These are phyloP conservation scores for Leptographium procerum DNA, from an alignment of 2,329 filamentous ascomycete genomes.

Conservation along the genomic window DNA sequence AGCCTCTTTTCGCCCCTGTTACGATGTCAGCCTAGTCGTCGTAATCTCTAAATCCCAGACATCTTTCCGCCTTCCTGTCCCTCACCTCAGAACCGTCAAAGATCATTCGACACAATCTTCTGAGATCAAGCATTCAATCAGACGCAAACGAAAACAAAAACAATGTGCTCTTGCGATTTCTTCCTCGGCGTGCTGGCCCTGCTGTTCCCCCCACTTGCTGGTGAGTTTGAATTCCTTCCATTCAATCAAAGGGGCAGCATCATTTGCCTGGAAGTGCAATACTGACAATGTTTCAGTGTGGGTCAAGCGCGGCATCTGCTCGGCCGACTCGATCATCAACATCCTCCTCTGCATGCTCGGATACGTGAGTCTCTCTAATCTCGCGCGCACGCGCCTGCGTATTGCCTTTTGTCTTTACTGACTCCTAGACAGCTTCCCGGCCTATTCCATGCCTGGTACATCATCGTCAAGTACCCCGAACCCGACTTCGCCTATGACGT, in stretches of 20 bases:
- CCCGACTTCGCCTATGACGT: constrained; percentile 56
- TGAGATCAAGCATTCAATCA: not conserved
- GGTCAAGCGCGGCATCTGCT: constrained; percentile 92
- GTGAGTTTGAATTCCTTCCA: constrained; percentile 27
- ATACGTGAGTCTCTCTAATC: constrained; percentile 32
- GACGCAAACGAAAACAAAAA: constrained; percentile 1
- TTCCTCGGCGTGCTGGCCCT: constrained; percentile 54
- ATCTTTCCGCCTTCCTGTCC: not conserved
- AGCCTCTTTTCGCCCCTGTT: not conserved
- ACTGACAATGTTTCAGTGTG: constrained; percentile 54
- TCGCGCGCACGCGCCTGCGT: not conserved
- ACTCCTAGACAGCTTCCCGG: constrained; percentile 53
- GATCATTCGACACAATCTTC: not conserved
- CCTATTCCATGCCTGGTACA: constrained; percentile 94
- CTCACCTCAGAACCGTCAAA: not conserved
- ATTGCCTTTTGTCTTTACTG: not conserved
- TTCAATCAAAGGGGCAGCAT: not conserved
- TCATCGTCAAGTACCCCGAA: constrained; percentile 85
- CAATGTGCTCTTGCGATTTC: constrained; percentile 49
- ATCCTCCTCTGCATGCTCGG: constrained; percentile 75
- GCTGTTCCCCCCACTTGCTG: constrained; percentile 53
- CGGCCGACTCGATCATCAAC: constrained; percentile 87
- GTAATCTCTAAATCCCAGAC: not conserved
- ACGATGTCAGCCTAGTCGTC: not conserved
- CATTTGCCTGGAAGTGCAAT: not conserved